These are phyloP conservation scores for Fraxinus quadrangulata DNA, from an alignment of 257 asterid species.

Conservation along the genomic window DNA sequence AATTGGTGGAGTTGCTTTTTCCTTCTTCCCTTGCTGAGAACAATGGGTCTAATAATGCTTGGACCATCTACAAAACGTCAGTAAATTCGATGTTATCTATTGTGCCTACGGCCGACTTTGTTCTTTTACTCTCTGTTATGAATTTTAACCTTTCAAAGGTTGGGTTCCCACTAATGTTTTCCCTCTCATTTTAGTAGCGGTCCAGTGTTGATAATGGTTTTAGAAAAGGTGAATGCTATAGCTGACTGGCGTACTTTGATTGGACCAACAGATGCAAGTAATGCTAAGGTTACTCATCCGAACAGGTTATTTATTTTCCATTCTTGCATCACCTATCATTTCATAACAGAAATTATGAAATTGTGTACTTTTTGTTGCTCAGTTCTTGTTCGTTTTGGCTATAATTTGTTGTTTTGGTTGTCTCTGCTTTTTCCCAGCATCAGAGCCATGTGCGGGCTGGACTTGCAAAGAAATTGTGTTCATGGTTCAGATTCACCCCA, in stretches of 20 bases:
- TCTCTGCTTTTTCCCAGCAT: slow-evolving; percentile 43
- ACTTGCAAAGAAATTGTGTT: slow-evolving; percentile 68
- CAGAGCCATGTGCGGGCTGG: slow-evolving; percentile 79
- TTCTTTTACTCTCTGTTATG: background rate
- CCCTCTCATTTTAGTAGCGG: slow-evolving; percentile 50
- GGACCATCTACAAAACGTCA: background rate
- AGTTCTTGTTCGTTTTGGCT: background rate
- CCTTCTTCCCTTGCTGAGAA: background rate
- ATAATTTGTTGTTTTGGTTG: background rate
- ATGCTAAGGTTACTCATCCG: slow-evolving; percentile 79
- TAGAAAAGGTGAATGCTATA: slow-evolving; percentile 77
- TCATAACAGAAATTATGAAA: slow-evolving; percentile 2
- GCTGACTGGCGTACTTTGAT: slow-evolving; percentile 85
- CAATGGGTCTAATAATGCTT: background rate
- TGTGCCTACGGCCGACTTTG: background rate
- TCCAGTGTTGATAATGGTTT: slow-evolving; percentile 70
- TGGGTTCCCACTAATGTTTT: background rate
- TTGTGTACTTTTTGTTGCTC: slow-evolving; percentile 11
- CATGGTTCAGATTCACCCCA: slow-evolving; percentile 84
- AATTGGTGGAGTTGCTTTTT: background rate
- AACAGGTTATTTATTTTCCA: slow-evolving; percentile 47
- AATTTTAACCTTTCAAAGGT: background rate
- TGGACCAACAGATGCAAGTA: slow-evolving; percentile 78
- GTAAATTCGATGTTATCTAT: background rate
- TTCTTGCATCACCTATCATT: background rate